phyloP scores from a whole-genome alignment of 1,284 basidiomycete genomes.

The Cystobasidiaceae sp. region DNA sequence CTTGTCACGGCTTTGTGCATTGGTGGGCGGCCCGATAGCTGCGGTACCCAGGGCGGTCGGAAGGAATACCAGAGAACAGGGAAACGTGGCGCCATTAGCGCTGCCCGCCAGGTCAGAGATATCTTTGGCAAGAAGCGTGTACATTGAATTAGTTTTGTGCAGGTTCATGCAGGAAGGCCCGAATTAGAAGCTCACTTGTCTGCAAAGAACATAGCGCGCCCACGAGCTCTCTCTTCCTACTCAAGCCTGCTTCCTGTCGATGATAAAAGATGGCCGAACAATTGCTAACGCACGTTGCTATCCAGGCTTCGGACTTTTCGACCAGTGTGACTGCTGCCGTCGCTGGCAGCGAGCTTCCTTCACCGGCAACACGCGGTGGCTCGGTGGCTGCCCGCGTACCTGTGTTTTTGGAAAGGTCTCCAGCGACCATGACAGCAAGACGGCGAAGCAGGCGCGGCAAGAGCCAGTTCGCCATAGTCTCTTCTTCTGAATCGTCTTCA shows the following conservation, averaged over 20 bases:
- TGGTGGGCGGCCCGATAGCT: too few species aligned
- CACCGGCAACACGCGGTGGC: not conserved
- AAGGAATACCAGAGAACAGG: too few species aligned
- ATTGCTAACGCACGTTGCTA: not conserved
- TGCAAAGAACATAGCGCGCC: not conserved
- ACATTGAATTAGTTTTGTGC: too few species aligned
- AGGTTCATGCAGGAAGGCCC: not conserved
- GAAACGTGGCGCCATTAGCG: too few species aligned
- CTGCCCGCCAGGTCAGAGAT: too few species aligned
- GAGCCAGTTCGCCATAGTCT: constrained; percentile 15
- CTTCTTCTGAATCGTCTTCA: not conserved
- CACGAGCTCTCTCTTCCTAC: constrained; percentile 1
- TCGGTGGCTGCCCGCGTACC: not conserved
- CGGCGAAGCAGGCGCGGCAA: constrained; percentile 8
- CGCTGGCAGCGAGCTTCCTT: not conserved
- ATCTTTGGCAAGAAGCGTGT: too few species aligned
- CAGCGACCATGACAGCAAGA: not conserved
- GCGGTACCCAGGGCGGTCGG: too few species aligned
- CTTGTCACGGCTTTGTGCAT: not conserved
- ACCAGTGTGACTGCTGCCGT: not conserved
- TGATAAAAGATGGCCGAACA: not conserved
- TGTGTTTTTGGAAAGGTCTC: too few species aligned
- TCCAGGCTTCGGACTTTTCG: not conserved
- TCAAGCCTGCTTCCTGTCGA: constrained; percentile 9
- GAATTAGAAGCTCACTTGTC: not conserved